Evolutionary conservation across 116 monocot species (phyloP).

Genomic region (Zostera marina): DNA sequence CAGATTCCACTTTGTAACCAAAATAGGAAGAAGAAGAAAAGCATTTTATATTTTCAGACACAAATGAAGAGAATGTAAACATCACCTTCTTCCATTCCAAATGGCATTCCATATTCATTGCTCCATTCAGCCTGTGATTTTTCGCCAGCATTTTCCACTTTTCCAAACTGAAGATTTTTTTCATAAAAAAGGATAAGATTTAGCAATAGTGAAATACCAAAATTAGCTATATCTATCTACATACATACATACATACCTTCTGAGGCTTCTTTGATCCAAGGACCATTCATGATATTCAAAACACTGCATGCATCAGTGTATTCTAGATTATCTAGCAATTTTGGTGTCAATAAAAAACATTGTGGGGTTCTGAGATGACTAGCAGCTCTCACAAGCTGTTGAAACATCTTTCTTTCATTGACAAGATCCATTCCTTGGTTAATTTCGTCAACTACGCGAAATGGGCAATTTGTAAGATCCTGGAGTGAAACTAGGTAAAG

Average conservation of each 20-base stretch:
- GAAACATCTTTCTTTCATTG: slow-evolving; percentile 99
- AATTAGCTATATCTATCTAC: neutral
- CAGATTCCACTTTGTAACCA: no score
- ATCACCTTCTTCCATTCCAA: neutral
- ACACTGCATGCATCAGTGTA: slow-evolving; percentile 92
- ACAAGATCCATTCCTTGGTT: slow-evolving; percentile 99
- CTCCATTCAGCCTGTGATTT: slow-evolving; percentile 18
- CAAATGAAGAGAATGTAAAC: neutral
- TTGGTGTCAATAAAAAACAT: slow-evolving; percentile 91
- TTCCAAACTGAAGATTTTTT: slow-evolving; percentile 39
- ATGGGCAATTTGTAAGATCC: slow-evolving; percentile 97
- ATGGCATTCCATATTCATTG: neutral
- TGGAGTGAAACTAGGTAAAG: slow-evolving; percentile 92
- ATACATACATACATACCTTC: slow-evolving; percentile 36
- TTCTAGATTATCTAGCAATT: slow-evolving; percentile 83
- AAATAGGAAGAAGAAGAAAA: no score
- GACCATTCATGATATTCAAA: slow-evolving; percentile 98
- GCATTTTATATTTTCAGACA: no score
- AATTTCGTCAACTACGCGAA: slow-evolving; percentile 97
- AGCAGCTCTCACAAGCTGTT: slow-evolving; percentile 94
- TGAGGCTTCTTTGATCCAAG: slow-evolving; percentile 79
- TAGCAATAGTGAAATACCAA: neutral
- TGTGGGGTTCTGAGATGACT: slow-evolving; percentile 86
- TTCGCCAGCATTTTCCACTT: slow-evolving; percentile 47
- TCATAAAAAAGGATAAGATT: neutral